Conservation (phyloP, 2,329 filamentous ascomycete species). For the Aspergillus costaricaensis region DNA sequence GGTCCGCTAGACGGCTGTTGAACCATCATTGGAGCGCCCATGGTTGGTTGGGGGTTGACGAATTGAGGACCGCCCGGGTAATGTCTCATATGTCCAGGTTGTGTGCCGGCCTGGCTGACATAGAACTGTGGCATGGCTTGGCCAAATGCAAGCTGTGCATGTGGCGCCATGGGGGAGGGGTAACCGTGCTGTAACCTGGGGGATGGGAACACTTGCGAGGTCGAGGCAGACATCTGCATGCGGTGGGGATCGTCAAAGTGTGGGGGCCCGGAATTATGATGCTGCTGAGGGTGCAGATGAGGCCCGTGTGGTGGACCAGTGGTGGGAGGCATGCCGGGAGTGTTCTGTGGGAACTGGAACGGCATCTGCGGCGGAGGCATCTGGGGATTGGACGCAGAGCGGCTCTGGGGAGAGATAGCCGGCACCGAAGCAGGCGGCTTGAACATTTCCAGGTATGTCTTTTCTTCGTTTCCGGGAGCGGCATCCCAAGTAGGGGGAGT, state of each 20-base stretch:
- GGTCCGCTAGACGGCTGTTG: slow-evolving; percentile 67
- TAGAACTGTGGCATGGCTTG: slow-evolving; percentile 72
- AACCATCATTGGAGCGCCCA: slow-evolving; percentile 82
- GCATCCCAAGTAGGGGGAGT: slow-evolving; percentile 84
- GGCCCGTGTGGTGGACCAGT: slow-evolving; percentile 75
- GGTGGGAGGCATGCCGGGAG: slow-evolving; percentile 66
- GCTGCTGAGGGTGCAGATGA: slow-evolving; percentile 74
- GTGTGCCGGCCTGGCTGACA: slow-evolving; percentile 68
- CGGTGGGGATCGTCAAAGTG: slow-evolving; percentile 80
- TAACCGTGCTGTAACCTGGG: slow-evolving; percentile 75
- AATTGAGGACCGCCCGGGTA: slow-evolving; percentile 74
- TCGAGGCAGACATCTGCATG: slow-evolving; percentile 82
- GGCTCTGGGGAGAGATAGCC: slow-evolving; percentile 70
- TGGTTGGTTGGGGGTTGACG: slow-evolving; percentile 68
- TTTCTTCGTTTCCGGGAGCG: slow-evolving; percentile 69
- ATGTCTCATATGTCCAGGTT: slow-evolving; percentile 70
- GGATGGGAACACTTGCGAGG: slow-evolving; percentile 81
- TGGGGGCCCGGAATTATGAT: slow-evolving; percentile 67
- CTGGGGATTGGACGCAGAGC: slow-evolving; percentile 63
- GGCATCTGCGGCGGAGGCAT: slow-evolving; percentile 80
- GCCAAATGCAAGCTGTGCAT: slow-evolving; percentile 69
- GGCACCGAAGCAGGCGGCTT: slow-evolving; percentile 64
- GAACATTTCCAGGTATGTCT: slow-evolving; percentile 78
- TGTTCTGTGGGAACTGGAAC: slow-evolving; percentile 75
- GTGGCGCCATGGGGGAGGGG: slow-evolving; percentile 66